Percentiles rank a stretch among this genome's conserved stretches.
phyloP scores from a whole-genome alignment of 331 rosid species.

The Malus hybrid region DNA sequence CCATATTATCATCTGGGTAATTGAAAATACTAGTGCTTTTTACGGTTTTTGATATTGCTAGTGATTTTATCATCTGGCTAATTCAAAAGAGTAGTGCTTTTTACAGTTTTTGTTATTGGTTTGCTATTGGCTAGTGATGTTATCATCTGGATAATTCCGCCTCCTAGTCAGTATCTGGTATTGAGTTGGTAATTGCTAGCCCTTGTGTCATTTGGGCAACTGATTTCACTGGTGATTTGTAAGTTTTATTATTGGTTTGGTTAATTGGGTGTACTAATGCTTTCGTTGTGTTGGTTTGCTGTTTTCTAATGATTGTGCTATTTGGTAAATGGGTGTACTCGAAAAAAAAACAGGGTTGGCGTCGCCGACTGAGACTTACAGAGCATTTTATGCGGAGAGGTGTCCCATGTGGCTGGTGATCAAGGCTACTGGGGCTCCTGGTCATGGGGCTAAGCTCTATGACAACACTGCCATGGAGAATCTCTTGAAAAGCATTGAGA shows the following conservation, averaged over 20 bases:
- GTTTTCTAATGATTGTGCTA: background rate
- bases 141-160: too few species aligned
- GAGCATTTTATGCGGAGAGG: constrained; percentile 75
- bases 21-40: background rate
- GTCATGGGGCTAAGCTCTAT: constrained; percentile 92
- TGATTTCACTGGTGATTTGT: background rate
- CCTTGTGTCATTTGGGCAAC: background rate
- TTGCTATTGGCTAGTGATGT: background rate
- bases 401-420: constrained; percentile 80
- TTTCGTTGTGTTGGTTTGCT: background rate
- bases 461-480: constrained; percentile 91
- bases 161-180: too few species aligned
- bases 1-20: background rate
- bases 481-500: constrained; percentile 78
- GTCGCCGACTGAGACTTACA: constrained; percentile 51
- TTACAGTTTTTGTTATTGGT: background rate
- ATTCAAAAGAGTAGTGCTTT: too few species aligned
- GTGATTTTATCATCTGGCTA: too few species aligned
- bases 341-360: constrained; percentile 46
- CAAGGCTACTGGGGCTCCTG: constrained; percentile 79
- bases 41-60: too few species aligned
- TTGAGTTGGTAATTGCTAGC: background rate
- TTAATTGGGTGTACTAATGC: background rate
- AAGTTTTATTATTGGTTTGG: background rate
- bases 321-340: background rate